These are phyloP conservation scores for Penicillium coprophilum DNA, from an alignment of 495 filamentous ascomycete genomes.

Conservation along the genomic window DNA sequence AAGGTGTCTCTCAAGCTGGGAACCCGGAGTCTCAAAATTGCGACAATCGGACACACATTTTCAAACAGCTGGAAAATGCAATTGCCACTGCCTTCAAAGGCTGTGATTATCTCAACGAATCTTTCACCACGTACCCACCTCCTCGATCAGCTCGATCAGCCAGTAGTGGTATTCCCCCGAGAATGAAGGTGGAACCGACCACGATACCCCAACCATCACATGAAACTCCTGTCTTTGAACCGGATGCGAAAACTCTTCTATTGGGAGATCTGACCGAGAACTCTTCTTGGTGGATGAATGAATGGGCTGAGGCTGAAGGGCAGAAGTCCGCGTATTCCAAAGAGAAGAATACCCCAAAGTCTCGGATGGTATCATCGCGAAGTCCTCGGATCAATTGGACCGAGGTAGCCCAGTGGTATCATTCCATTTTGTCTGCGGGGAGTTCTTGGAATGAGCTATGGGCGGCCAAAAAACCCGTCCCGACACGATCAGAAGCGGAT, in stretches of 20 bases:
- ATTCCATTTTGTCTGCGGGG: slow-evolving; percentile 65
- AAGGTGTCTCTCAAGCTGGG: slow-evolving; percentile 18
- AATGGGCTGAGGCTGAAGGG: slow-evolving; percentile 34
- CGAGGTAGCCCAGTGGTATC: slow-evolving; percentile 72
- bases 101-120: slow-evolving; percentile 69
- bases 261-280: slow-evolving; percentile 82
- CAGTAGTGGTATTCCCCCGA: slow-evolving; percentile 29
- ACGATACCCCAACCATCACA: slow-evolving; percentile 15
- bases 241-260: slow-evolving; percentile 77
- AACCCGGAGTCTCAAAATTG: slow-evolving; percentile 22
- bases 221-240: slow-evolving; percentile 45
- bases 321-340: slow-evolving; percentile 25
- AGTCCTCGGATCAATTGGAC: slow-evolving; percentile 77
- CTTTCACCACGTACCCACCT: slow-evolving; percentile 52
- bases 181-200: slow-evolving; percentile 28
- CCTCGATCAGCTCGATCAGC: slow-evolving; percentile 28
- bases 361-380: slow-evolving; percentile 54
- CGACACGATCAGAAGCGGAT: slow-evolving; percentile 31
- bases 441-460: slow-evolving; percentile 55
- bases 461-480: slow-evolving; percentile 39
- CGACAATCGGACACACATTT: slow-evolving; percentile 46
- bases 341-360: slow-evolving; percentile 26
- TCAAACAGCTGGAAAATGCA: slow-evolving; percentile 74
- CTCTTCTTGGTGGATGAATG: slow-evolving; percentile 79
- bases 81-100: slow-evolving; percentile 66